These are phyloP conservation scores for Fusarium sp. DNA, from an alignment of 2,329 filamentous ascomycete species.

Conservation along the genomic window DNA sequence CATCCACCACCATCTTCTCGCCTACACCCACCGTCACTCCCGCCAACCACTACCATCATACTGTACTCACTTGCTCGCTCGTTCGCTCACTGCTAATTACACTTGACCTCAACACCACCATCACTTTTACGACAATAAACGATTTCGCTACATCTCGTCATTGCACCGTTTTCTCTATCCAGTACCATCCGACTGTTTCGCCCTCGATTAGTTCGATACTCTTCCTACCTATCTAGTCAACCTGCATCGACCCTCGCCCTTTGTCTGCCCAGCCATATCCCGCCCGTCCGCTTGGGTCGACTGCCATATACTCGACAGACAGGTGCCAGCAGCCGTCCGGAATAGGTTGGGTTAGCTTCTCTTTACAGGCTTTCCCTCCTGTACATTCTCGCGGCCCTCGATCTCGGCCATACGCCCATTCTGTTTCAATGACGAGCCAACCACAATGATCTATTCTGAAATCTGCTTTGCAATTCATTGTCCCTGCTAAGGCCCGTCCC, in stretches of 20 bases:
- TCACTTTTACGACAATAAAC: conserved; percentile 28
- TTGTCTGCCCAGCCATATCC: conserved; percentile 41
- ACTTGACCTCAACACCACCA: conserved; percentile 40
- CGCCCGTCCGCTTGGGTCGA: conserved; percentile 41
- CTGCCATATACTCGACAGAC: conserved; percentile 39
- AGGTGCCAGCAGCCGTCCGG: conserved; percentile 41
- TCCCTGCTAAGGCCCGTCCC: conserved; percentile 47
- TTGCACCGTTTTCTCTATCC: background rate
- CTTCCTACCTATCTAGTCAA: conserved; percentile 4
- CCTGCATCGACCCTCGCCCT: conserved; percentile 22
- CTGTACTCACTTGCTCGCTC: conserved; percentile 16
- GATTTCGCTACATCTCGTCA: conserved; percentile 32
- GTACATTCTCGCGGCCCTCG: conserved; percentile 30
- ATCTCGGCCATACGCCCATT: conserved; percentile 35
- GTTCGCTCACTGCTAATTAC: conserved; percentile 18
- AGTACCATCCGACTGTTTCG: conserved; percentile 13
- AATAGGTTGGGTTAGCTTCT: conserved; percentile 48
- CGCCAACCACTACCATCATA: conserved; percentile 39
- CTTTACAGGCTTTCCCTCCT: conserved; percentile 32
- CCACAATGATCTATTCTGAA: conserved; percentile 51
- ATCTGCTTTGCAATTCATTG: conserved; percentile 45
- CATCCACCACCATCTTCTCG: conserved; percentile 34
- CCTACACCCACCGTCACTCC: conserved; percentile 42
- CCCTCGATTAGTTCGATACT: conserved; percentile 10
- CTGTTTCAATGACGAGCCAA: conserved; percentile 50